These are phyloP conservation scores for Gaillardinia entomophila DNA, from an alignment of 805 yeast genomes.

Conservation along the genomic window DNA sequence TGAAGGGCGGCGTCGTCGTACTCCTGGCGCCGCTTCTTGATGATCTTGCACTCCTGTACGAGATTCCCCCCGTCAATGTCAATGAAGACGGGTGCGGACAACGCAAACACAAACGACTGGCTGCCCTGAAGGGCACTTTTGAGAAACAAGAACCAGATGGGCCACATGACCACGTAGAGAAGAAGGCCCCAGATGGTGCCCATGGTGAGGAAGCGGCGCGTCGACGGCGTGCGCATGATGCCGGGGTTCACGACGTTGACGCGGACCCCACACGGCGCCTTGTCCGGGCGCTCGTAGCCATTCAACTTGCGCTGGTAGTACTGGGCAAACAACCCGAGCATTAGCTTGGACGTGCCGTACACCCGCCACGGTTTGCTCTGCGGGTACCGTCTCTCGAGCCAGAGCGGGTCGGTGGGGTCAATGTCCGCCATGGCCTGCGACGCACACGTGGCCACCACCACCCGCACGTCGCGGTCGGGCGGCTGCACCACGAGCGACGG, in stretches of 20 bases:
- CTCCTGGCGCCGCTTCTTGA: slow-evolving; percentile 54
- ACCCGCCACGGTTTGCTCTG: slow-evolving; percentile 61
- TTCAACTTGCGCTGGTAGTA: slow-evolving; percentile 69
- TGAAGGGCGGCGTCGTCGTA: slow-evolving; percentile 58
- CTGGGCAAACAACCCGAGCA: slow-evolving; percentile 67
- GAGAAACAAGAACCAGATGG: slow-evolving; percentile 75
- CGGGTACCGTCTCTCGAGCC: slow-evolving; percentile 57
- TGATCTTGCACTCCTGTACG: slow-evolving; percentile 65
- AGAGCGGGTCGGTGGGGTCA: slow-evolving; percentile 57
- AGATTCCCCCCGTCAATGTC: slow-evolving; percentile 61
- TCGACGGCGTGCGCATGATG: slow-evolving; percentile 79
- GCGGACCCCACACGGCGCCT: slow-evolving; percentile 62
- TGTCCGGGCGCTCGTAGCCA: slow-evolving; percentile 60
- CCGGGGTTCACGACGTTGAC: slow-evolving; percentile 88
- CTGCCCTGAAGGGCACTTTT: slow-evolving; percentile 77
- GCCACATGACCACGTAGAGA: slow-evolving; percentile 61
- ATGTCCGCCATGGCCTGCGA: slow-evolving; percentile 70
- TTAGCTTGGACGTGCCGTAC: slow-evolving; percentile 77
- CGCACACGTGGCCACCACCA: slow-evolving; percentile 73
- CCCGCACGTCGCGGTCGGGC: slow-evolving; percentile 88
- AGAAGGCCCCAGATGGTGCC: slow-evolving; percentile 65
- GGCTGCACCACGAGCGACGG: slow-evolving; percentile 88
- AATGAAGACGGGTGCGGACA: slow-evolving; percentile 66
- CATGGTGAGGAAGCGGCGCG: slow-evolving; percentile 69
- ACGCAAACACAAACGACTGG: slow-evolving; percentile 65